phyloP scores from a whole-genome alignment of 2,329 filamentous ascomycete species.

The Aphanoascus verrucosus region DNA sequence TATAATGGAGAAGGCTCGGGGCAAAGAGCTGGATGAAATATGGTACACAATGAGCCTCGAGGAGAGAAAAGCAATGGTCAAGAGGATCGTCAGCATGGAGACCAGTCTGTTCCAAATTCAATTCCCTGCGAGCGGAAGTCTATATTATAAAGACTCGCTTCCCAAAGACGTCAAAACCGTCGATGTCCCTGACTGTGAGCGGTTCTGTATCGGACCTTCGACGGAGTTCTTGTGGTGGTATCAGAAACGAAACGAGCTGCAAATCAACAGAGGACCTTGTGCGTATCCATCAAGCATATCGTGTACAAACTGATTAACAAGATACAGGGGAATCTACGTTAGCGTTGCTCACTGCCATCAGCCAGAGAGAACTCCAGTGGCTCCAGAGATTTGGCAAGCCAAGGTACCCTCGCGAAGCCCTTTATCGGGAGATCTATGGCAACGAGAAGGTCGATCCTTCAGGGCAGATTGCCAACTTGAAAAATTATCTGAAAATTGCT shows the following conservation, averaged over 20 bases:
- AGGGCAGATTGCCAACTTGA: slow-evolving; percentile 16
- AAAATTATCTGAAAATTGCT: slow-evolving; percentile 15
- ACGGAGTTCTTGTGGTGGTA: slow-evolving; percentile 18
- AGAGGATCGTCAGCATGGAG: slow-evolving; percentile 16
- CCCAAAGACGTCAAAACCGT: neutral
- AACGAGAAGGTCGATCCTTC: slow-evolving; percentile 15
- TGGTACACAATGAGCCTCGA: slow-evolving; percentile 18
- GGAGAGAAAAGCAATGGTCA: slow-evolving; percentile 19
- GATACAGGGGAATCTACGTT: neutral
- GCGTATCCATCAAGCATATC: neutral
- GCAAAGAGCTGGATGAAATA: slow-evolving; percentile 17
- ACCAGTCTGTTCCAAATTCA: slow-evolving; percentile 17
- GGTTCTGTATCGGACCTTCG: slow-evolving; percentile 17
- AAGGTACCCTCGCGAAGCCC: slow-evolving; percentile 16
- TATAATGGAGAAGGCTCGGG: slow-evolving; percentile 23
- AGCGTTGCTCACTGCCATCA: neutral
- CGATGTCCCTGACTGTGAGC: neutral
- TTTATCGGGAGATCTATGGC: slow-evolving; percentile 16
- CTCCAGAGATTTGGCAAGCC: slow-evolving; percentile 15
- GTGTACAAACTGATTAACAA: neutral
- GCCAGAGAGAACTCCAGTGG: slow-evolving; percentile 16
- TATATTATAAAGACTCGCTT: slow-evolving; percentile 14
- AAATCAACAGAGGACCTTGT: slow-evolving; percentile 17
- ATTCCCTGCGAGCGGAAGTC: slow-evolving; percentile 18
- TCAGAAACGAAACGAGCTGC: slow-evolving; percentile 10